Conservation (phyloP, 2,329 filamentous ascomycete species). For the Aureobasidium namibiae region DNA sequence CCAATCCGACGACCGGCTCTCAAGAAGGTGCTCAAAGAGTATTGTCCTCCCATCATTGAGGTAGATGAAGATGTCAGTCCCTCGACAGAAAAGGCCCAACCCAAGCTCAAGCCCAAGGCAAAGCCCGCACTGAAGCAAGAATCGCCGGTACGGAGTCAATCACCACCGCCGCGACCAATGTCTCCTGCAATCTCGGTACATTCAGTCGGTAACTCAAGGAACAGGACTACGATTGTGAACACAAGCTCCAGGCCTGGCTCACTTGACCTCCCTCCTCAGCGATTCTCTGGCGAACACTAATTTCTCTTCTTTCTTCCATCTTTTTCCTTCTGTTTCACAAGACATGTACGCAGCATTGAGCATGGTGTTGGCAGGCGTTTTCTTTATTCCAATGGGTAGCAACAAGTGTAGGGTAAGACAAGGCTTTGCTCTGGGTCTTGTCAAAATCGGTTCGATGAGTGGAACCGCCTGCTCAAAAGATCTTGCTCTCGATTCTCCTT, state of each 20-base stretch:
- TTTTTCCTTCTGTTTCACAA: neutral
- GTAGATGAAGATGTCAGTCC: conserved; percentile 39
- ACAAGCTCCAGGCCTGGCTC: conserved; percentile 8
- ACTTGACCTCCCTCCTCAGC: neutral
- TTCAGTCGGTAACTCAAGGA: neutral
- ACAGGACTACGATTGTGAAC: conserved; percentile 6
- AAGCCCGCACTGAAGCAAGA: neutral
- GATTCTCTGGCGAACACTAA: neutral
- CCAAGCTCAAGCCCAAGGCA: neutral
- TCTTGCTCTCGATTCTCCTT: neutral
- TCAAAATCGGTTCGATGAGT: neutral
- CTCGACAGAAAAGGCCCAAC: conserved; percentile 1
- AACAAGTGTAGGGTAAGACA: neutral
- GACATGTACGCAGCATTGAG: conserved; percentile 2
- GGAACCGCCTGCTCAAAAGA: neutral
- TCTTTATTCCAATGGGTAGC: neutral
- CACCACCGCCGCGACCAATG: neutral
- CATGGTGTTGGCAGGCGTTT: conserved; percentile 11
- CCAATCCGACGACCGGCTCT: conserved; percentile 74
- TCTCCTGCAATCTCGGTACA: conserved; percentile 4
- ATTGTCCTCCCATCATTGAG: conserved; percentile 73
- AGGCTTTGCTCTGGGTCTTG: neutral
- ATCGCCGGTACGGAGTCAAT: neutral
- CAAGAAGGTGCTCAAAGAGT: conserved; percentile 73
- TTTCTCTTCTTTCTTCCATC: neutral